phyloP scores from a whole-genome alignment of 768 basidiomycete genomes.

The Zangia roseola region DNA sequence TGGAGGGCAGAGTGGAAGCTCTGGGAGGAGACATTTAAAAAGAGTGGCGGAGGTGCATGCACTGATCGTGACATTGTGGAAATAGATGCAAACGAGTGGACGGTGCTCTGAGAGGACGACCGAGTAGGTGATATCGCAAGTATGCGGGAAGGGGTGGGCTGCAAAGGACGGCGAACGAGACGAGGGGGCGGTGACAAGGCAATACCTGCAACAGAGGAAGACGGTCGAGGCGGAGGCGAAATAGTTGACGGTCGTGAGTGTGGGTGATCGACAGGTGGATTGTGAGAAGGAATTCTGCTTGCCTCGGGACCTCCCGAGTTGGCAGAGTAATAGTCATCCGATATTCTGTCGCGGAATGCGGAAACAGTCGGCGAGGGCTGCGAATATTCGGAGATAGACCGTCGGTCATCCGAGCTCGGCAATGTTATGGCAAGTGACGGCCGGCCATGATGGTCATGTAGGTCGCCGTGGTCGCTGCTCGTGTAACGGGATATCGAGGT shows the following conservation, averaged over 20 bases:
- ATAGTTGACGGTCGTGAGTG: conserved; percentile 28
- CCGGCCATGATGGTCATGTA: conserved; percentile 34
- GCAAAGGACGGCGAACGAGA: conserved; percentile 17
- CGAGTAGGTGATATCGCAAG: conserved; percentile 18
- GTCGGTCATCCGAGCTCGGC: conserved; percentile 39
- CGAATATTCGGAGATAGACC: conserved; percentile 66
- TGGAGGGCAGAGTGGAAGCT: conserved; percentile 46
- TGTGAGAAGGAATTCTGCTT: conserved; percentile 15
- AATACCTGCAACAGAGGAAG: conserved; percentile 56
- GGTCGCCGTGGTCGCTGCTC: conserved; percentile 42
- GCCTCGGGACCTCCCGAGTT: conserved; percentile 21
- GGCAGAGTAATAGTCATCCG: conserved; percentile 33
- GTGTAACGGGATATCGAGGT: conserved; percentile 30
- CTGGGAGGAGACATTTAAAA: conserved; percentile 47
- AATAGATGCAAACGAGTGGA: conserved; percentile 31
- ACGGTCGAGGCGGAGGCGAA: conserved; percentile 62
- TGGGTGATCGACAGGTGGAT: conserved; percentile 20
- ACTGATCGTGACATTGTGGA: conserved; percentile 23
- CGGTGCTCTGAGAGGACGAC: conserved; percentile 31
- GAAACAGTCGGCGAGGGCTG: conserved; percentile 74
- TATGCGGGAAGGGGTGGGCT: conserved; percentile 15
- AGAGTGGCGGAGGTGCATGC: conserved; percentile 26
- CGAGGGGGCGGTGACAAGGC: conserved; percentile 57
- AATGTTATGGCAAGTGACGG: conserved; percentile 54
- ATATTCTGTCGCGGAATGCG: conserved; percentile 67